These are phyloP conservation scores for Prunus davidiana DNA, from an alignment of 306 rosid genomes.

Conservation along the genomic window DNA sequence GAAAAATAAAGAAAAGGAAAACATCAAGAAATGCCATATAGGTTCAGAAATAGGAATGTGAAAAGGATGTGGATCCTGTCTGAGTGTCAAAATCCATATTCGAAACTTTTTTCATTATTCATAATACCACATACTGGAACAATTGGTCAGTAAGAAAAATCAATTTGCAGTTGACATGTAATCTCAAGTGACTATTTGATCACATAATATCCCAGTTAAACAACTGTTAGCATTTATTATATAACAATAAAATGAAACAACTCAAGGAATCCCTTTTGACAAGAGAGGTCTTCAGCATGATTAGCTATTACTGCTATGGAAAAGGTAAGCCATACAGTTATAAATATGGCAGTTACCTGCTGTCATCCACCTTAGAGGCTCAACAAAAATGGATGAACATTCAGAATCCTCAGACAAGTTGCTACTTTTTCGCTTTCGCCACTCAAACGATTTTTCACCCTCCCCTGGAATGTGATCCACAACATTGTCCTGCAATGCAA, in stretches of 20 bases:
- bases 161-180: neutral
- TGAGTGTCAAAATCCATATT: no score
- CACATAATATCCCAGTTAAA: neutral
- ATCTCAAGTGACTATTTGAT: neutral
- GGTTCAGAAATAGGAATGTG: no score
- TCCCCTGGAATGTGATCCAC: constrained; percentile 85
- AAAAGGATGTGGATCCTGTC: no score
- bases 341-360: constrained; percentile 50
- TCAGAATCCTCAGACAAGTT: constrained; percentile 66
- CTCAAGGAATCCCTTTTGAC: neutral
- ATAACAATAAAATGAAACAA: neutral
- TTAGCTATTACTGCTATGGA: neutral
- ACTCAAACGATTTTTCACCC: constrained; percentile 72
- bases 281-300: neutral
- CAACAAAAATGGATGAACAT: constrained; percentile 89
- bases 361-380: constrained; percentile 95
- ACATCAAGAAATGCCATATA: no score
- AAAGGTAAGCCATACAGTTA: constrained; percentile 7
- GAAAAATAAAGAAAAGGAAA: no score
- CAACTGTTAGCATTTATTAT: neutral
- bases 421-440: constrained; percentile 72
- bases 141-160: neutral
- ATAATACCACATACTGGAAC: no score
- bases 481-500: constrained; percentile 78
- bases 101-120: no score